These are phyloP conservation scores for Cladosporium sp. DNA, from an alignment of 2,329 filamentous ascomycete species.

Conservation along the genomic window DNA sequence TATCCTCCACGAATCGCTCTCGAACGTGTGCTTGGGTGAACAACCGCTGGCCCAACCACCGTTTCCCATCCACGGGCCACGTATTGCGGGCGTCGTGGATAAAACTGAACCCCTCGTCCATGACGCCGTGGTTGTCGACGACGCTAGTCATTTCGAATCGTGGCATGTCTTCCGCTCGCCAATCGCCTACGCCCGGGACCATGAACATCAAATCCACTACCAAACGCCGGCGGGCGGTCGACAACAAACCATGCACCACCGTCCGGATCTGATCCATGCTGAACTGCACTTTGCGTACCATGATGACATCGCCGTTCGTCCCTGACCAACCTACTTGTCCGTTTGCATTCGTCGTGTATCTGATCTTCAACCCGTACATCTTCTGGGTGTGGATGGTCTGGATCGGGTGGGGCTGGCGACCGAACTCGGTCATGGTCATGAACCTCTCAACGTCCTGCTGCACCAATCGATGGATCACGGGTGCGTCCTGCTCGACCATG, in stretches of 20 bases:
- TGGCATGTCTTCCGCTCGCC: neutral
- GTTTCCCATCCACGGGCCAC: slow-evolving; percentile 10
- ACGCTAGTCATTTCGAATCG: neutral
- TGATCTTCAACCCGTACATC: slow-evolving; percentile 9
- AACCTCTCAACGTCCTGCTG: neutral
- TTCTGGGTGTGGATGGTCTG: neutral
- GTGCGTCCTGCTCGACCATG: neutral
- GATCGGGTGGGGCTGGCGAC: neutral
- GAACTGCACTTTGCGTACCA: neutral
- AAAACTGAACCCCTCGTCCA: slow-evolving; percentile 14
- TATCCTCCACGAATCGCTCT: neutral
- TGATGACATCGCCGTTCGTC: neutral
- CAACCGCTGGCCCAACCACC: slow-evolving; percentile 14
- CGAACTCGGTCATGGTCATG: slow-evolving; percentile 2
- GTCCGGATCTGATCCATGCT: neutral
- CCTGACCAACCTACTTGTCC: neutral
- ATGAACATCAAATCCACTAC: neutral
- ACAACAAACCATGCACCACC: neutral
- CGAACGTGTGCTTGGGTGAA: neutral
- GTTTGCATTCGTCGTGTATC: slow-evolving; percentile 1
- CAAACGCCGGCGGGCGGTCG: neutral
- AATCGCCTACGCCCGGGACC: neutral
- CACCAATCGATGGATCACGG: neutral
- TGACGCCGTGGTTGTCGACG: neutral
- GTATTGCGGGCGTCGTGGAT: slow-evolving; percentile 9